Evolutionary conservation across 148 eudicot species (phyloP), one percentile per base, ranked within the genome.

Genomic region (Selenicereus undatus): DNA sequence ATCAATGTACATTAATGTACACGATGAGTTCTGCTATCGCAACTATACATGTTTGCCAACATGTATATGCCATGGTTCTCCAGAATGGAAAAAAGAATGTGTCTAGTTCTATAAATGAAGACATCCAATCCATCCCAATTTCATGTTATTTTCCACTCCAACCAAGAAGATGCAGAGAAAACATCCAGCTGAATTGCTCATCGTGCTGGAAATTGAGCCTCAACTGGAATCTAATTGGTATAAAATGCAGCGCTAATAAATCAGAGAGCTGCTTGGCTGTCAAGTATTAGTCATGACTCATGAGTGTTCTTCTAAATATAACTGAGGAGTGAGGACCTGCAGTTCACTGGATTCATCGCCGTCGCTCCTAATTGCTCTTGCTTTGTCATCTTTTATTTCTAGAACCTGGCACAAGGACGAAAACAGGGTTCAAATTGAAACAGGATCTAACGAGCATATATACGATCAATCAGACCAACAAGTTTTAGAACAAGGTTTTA

Each of bases 341-440:
- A 92, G 83, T 77, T 93, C 95, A 82, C 83, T 83, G 29, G 77
- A 79, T 13, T 72, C 78, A 56, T 90, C 97, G 42, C 87, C 83
- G 70, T 78, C 73, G 86, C 91, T 91, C 83, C 88, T 90, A 77
- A 96, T 91, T 24, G 88, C 93, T 86, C 93, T 90, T 80, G 97
- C 90, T 85, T 81, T 81, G 79, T 85, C 81, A 73, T 87, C 94
- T 78, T 81, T 87, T 81, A 96, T 96, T 86, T 93, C 99, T 51
- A 96, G 86, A 86, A 93, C 98, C 97, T 95, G 89, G 60, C 13
- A 22, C 0, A 20, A 32, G 7, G 56, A 73, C 76, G 48, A 71
- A 30, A 74, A 58, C 5, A 54, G 66, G 11, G 26, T 56, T 27
- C 24, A 77, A 12, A 56, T 12, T 3, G n/a, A 51, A 74, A 45